Evolutionary conservation across 371 early-diverging fungal species (phyloP).

Genomic region (Syncephalis plumigaleata): DNA sequence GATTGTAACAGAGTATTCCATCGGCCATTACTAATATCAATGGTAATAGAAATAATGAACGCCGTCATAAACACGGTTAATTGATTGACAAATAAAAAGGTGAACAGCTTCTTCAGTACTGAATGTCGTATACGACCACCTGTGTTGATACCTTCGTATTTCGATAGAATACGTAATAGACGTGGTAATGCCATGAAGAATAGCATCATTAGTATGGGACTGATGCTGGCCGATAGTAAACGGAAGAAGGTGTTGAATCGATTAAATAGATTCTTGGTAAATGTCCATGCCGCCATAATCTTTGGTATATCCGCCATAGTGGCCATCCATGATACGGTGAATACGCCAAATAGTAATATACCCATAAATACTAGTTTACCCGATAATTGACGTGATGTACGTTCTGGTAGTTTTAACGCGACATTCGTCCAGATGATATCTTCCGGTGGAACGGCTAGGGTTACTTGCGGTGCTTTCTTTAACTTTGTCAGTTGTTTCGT

Average conservation of each 20-base stretch:
- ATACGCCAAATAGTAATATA: constrained; percentile 1
- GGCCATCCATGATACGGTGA: not conserved
- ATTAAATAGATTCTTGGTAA: not conserved
- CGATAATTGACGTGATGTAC: not conserved
- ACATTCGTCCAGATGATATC: constrained; percentile 5
- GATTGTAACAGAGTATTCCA: not conserved
- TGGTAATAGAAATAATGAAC: not conserved
- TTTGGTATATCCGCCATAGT: not conserved
- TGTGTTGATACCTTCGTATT: constrained; percentile 1
- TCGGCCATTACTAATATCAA: not conserved
- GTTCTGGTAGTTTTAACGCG: not conserved
- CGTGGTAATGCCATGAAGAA: constrained; percentile 1
- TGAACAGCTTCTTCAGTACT: not conserved
- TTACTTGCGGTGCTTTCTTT: not conserved
- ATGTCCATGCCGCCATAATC: not conserved
- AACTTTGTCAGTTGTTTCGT: not conserved
- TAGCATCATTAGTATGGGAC: not conserved
- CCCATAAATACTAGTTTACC: not conserved
- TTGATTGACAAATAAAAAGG: constrained; percentile 2
- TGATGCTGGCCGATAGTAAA: constrained; percentile 1
- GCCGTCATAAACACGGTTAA: not conserved
- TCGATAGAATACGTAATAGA: not conserved
- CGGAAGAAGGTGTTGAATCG: not conserved
- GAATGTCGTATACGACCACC: not conserved
- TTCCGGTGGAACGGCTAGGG: constrained; percentile 2